Conservation (phyloP, 75 land plant species). For the Pinus taeda region DNA sequence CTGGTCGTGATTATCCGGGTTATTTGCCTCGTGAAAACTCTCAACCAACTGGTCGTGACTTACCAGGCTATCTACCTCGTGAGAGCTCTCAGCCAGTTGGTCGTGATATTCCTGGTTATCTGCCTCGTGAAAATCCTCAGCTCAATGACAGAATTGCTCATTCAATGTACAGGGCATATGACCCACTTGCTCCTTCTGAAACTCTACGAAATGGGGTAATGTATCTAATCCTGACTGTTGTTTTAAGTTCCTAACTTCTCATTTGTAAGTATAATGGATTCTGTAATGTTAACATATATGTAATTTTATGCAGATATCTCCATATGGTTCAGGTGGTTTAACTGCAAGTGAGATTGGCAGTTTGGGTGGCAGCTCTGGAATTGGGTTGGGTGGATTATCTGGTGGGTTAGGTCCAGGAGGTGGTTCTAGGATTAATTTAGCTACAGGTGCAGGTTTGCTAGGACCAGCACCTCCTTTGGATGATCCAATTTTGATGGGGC, state of each 20-base stretch:
- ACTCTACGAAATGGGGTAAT: slow-evolving; percentile 23
- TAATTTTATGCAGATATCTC: slow-evolving; percentile 13
- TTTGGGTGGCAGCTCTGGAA: slow-evolving; percentile 9
- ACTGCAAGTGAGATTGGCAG: slow-evolving; percentile 17
- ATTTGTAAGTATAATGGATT: background rate
- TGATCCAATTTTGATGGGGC: slow-evolving; percentile 28
- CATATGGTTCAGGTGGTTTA: slow-evolving; percentile 18
- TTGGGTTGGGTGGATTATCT: slow-evolving; percentile 14
- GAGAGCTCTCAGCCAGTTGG: background rate
- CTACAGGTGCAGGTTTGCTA: background rate
- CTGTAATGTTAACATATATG: background rate
- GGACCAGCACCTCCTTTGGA: slow-evolving; percentile 8
- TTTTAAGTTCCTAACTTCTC: background rate
- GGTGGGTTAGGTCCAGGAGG: background rate
- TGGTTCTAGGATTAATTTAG: slow-evolving; percentile 6
- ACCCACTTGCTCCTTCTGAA: slow-evolving; percentile 21
- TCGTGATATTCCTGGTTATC: slow-evolving; percentile 30
- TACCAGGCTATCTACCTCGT: background rate
- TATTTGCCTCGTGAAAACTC: background rate
- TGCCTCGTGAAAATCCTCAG: slow-evolving; percentile 17
- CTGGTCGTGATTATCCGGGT: slow-evolving; percentile 6
- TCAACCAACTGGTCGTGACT: background rate
- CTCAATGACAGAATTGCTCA: slow-evolving; percentile 5
- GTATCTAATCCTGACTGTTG: background rate
- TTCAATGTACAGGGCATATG: slow-evolving; percentile 7